Conservation (phyloP, 2,329 filamentous ascomycete genomes). For the Xylaria sp. region DNA sequence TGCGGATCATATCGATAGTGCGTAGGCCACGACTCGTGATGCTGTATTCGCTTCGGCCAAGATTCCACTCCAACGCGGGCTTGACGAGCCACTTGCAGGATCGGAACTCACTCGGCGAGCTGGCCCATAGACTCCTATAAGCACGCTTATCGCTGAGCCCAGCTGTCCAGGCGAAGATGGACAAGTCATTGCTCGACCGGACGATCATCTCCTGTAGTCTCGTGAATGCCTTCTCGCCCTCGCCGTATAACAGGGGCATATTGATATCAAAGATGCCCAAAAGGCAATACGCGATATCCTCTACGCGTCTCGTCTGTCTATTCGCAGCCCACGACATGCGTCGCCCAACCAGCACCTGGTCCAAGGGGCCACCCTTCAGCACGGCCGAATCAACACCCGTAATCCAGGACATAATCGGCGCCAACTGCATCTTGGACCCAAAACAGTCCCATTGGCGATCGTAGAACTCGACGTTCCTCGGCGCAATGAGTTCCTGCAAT, state of each 20-base stretch:
- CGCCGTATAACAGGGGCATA: conserved; percentile 28
- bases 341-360: conserved; percentile 20
- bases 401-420: conserved; percentile 18
- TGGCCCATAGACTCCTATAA: conserved; percentile 23
- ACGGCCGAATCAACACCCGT: conserved; percentile 21
- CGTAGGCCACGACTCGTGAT: conserved; percentile 24
- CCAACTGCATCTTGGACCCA: conserved; percentile 19
- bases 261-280: conserved; percentile 28
- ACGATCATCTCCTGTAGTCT: conserved; percentile 26
- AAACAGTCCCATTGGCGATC: conserved; percentile 21
- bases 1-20: conserved; percentile 23
- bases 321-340: conserved; percentile 27
- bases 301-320: conserved; percentile 22
- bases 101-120: conserved; percentile 22
- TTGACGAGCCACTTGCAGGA: conserved; percentile 22
- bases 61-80: conserved; percentile 24
- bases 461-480: conserved; percentile 21
- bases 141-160: conserved; percentile 13
- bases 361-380: conserved; percentile 16
- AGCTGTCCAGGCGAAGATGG: conserved; percentile 25
- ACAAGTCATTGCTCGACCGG: conserved; percentile 22
- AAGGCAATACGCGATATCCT: conserved; percentile 29
- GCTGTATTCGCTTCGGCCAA: conserved; percentile 23
- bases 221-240: conserved; percentile 24
- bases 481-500: conserved; percentile 25